These are phyloP conservation scores for Lecanosticta acicola DNA, from an alignment of 2,329 filamentous ascomycete genomes.

Conservation along the genomic window DNA sequence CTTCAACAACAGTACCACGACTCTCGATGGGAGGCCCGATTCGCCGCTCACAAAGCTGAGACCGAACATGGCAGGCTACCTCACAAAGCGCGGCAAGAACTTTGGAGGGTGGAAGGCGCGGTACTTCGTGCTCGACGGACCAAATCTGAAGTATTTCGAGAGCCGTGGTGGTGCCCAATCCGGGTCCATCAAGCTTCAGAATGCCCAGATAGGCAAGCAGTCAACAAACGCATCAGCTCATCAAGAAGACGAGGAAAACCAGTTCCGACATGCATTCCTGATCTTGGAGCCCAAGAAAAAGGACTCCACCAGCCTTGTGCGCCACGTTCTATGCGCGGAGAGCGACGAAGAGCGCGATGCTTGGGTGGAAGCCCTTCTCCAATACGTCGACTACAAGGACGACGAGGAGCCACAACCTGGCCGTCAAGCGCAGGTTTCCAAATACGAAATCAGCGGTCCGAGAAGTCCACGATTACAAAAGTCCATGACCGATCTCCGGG, in stretches of 20 bases:
- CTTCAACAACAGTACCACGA: constrained; percentile 21
- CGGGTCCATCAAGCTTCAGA: constrained; percentile 85
- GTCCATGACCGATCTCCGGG: constrained; percentile 34
- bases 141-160: constrained; percentile 83
- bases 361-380: constrained; percentile 86
- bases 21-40: constrained; percentile 33
- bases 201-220: constrained; percentile 92
- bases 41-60: constrained; percentile 55
- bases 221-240: constrained; percentile 54
- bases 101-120: constrained; percentile 97
- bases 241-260: constrained; percentile 77
- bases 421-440: constrained; percentile 19
- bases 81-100: constrained; percentile 96
- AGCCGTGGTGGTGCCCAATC: constrained; percentile 82
- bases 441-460: constrained; percentile 23
- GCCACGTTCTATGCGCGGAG: constrained; percentile 92
- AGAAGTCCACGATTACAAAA: constrained; percentile 32
- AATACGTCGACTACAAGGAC: constrained; percentile 76
- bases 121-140: constrained; percentile 64
- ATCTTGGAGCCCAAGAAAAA: constrained; percentile 95
- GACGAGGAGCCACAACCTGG: constrained; percentile 42
- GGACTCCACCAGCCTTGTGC: constrained; percentile 78
- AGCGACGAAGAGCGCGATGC: constrained; percentile 86
- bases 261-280: constrained; percentile 93
- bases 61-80: constrained; percentile 75